These are phyloP conservation scores for Chytridium lagenaria DNA, from an alignment of 371 early-diverging fungal species.

Conservation along the genomic window DNA sequence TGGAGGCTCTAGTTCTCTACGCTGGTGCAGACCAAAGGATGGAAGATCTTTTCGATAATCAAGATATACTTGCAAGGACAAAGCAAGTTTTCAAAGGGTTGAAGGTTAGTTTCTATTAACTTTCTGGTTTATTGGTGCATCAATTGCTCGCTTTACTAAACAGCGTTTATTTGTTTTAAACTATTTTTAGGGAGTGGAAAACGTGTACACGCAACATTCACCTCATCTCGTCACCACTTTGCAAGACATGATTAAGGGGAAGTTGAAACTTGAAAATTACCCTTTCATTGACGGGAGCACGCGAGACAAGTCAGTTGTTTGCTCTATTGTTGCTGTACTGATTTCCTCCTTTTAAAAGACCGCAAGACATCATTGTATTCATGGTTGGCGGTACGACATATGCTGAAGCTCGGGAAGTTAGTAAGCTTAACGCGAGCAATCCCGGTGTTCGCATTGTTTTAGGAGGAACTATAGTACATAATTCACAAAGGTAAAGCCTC, in stretches of 20 bases:
- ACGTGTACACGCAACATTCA: slow-evolving; percentile 96
- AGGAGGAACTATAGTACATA: slow-evolving; percentile 89
- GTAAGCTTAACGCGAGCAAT: slow-evolving; percentile 74
- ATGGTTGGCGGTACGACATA: slow-evolving; percentile 92
- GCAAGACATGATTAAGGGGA: slow-evolving; percentile 79
- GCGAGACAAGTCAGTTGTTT: slow-evolving; percentile 66
- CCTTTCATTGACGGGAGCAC: slow-evolving; percentile 74
- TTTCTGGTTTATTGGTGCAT: neutral
- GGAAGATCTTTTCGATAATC: slow-evolving; percentile 86
- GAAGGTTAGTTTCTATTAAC: slow-evolving; percentile 60
- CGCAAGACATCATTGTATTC: slow-evolving; percentile 93
- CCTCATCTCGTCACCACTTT: slow-evolving; percentile 81
- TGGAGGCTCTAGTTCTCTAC: slow-evolving; percentile 77
- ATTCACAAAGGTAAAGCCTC: slow-evolving; percentile 45
- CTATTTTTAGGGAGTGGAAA: slow-evolving; percentile 84
- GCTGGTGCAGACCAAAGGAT: slow-evolving; percentile 83
- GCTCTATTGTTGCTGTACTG: slow-evolving; percentile 4
- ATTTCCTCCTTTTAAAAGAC: slow-evolving; percentile 55
- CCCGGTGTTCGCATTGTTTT: slow-evolving; percentile 83
- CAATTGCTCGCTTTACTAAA: neutral
- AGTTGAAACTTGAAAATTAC: slow-evolving; percentile 75
- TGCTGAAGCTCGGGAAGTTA: slow-evolving; percentile 87
- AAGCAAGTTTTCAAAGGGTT: slow-evolving; percentile 84
- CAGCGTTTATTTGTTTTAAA: neutral
- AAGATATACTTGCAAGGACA: slow-evolving; percentile 80